Evolutionary conservation across 345 rosid species (phyloP).

Genomic region (Moringa oleifera): DNA sequence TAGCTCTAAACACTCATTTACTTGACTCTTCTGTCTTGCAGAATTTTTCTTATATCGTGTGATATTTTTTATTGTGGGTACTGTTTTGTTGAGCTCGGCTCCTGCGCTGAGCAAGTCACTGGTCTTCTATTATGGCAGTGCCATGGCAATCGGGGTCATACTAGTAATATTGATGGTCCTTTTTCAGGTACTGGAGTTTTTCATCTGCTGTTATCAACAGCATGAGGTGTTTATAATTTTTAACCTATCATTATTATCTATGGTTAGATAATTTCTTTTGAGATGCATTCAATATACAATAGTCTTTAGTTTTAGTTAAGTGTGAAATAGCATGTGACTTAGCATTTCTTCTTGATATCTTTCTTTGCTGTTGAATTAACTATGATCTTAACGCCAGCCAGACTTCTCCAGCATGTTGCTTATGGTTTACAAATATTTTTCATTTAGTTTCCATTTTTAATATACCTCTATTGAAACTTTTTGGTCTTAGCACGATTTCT

Average conservation of each 20-base stretch:
- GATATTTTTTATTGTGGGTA: constrained; percentile 56
- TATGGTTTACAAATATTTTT: too few relatives aligned
- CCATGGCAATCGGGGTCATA: constrained; percentile 84
- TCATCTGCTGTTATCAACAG: neutral
- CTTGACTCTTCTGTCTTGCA: constrained; percentile 29
- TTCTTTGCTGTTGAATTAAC: too few relatives aligned
- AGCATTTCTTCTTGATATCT: too few relatives aligned
- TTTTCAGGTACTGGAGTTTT: constrained; percentile 58
- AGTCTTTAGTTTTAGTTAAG: neutral
- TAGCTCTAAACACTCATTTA: neutral
- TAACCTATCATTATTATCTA: neutral
- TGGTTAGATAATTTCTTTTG: neutral
- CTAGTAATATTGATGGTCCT: constrained; percentile 81
- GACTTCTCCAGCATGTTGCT: too few relatives aligned
- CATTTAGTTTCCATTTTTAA: too few relatives aligned
- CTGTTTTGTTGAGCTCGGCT: constrained; percentile 56
- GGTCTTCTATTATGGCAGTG: constrained; percentile 81
- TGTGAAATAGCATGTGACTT: too few relatives aligned
- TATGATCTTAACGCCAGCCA: too few relatives aligned
- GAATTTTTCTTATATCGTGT: constrained; percentile 58
- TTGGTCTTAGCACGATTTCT: too few relatives aligned
- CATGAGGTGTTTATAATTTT: neutral
- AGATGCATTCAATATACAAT: neutral
- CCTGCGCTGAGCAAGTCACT: constrained; percentile 69
- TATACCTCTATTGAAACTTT: too few relatives aligned